phyloP scores from a whole-genome alignment of 1,284 basidiomycete genomes.

The Ustilago cynodontis region DNA sequence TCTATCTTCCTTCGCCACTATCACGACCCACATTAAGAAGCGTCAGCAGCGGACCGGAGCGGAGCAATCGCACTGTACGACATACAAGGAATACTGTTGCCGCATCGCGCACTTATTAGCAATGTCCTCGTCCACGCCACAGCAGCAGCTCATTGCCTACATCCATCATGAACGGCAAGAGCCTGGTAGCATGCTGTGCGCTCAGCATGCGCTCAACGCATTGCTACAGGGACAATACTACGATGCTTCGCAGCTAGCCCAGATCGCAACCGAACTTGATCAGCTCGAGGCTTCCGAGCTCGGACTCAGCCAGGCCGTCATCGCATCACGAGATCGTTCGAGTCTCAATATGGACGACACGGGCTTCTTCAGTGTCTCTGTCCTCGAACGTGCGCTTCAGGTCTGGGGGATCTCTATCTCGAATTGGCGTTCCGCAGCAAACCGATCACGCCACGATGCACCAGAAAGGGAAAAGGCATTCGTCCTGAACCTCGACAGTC shows the following conservation, averaged over 20 bases:
- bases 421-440: constrained; percentile 47
- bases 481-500: constrained; percentile 65
- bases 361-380: constrained; percentile 64
- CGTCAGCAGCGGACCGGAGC: background rate
- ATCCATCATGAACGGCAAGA: constrained; percentile 66
- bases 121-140: constrained; percentile 47
- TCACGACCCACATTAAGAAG: background rate
- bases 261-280: constrained; percentile 58
- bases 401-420: constrained; percentile 51
- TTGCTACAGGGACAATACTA: constrained; percentile 66
- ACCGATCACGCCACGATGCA: constrained; percentile 38
- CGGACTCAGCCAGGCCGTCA: constrained; percentile 40
- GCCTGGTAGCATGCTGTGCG: constrained; percentile 67
- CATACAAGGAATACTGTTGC: background rate
- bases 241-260: constrained; percentile 63
- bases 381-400: constrained; percentile 62
- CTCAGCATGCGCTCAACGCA: constrained; percentile 67
- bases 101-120: background rate
- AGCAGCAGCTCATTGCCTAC: constrained; percentile 56
- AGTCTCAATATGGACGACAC: constrained; percentile 67
- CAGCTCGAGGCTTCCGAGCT: constrained; percentile 53
- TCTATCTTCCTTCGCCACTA: background rate
- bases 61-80: background rate
- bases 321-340: constrained; percentile 33
- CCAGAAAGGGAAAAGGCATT: constrained; percentile 67